Base-by-base conservation (phyloP, 1,139 yeast genomes). In the Blastobotrys illinoisensis region DNA sequence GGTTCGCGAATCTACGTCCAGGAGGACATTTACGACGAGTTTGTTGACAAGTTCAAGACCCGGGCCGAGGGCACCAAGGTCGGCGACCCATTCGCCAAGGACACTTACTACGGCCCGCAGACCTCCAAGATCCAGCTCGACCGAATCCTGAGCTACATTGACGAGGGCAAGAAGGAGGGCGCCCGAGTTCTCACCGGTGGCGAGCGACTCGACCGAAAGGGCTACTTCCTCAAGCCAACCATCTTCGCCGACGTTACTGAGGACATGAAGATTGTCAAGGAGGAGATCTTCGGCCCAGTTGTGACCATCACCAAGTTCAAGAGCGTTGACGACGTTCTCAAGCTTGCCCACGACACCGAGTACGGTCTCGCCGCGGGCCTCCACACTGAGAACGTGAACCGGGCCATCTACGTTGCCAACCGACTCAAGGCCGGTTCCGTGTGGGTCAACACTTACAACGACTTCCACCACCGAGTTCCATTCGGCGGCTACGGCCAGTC, bases 281-380 rank as follows among this genome's bases (percentile, higher is more conserved):
- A 88, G 71, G 96, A 88, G 75, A 87, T 88, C 70, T 88, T 88
- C 61, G 96, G 96, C 55, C 96, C 96, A 50, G 93, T 88, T 60
- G 86, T 86, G 60, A 80, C 88, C 55, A 78, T 86, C 58, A 73
- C 86, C 70, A 86, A 84, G 76, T 88, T 88, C 77, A 78, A 77
- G 69, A 80, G 86, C 56, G 77, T 79, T 60, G 93, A 86, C 54
- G 91, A 88, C 64, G 91, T 80, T 52, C 71, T 88, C 62, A 74
- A 72, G 55, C 73, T 79, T 67, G 95, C 95, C 56, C 87, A 88
- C 74, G 81, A 82, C 71, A 77, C 89, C 49, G 81, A 79, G 58
- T 88, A 85, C 71, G 96, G 96, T 67, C 80, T 88, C 67, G 95
- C 93, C 67, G 90, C 95, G 55, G 91, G 95, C 70, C 77, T 88